Evolutionary conservation across 1,284 basidiomycete genomes (phyloP).

Genomic region (Malassezia nana): DNA sequence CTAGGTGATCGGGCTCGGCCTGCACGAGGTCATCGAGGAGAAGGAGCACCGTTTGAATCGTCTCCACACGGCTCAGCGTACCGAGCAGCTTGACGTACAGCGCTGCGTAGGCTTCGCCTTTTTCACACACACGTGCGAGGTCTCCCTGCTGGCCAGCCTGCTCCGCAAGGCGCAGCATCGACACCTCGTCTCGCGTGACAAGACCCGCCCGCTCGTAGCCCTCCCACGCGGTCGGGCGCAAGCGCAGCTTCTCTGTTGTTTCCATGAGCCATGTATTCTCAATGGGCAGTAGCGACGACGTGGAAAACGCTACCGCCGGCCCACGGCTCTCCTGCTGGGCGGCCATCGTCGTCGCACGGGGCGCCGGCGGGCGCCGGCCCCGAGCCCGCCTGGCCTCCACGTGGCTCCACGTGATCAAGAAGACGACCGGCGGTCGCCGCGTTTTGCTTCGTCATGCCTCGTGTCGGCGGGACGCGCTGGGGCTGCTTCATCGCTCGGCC

Average conservation of each 20-base stretch:
- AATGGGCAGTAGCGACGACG: conserved; percentile 63
- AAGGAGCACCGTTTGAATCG: conserved; percentile 83
- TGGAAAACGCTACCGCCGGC: neutral
- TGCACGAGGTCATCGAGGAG: conserved; percentile 79
- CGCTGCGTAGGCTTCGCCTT: conserved; percentile 59
- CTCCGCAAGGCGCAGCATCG: conserved; percentile 55
- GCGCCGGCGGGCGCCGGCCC: neutral
- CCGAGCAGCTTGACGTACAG: conserved; percentile 82
- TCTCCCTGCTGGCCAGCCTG: conserved; percentile 12
- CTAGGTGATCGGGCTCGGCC: conserved; percentile 52
- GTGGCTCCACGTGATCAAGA: conserved; percentile 14
- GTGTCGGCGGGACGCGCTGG: neutral
- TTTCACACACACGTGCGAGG: conserved; percentile 62
- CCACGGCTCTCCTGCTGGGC: conserved; percentile 13
- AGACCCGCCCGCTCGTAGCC: conserved; percentile 91
- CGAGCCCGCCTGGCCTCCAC: conserved; percentile 11
- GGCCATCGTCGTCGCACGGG: conserved; percentile 3
- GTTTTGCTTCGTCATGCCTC: neutral
- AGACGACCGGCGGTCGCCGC: neutral
- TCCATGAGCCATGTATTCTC: conserved; percentile 81
- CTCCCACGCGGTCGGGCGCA: conserved; percentile 93
- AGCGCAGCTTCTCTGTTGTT: conserved; percentile 70
- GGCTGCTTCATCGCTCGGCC: neutral
- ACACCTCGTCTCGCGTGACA: conserved; percentile 75
- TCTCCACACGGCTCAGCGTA: conserved; percentile 84